These are phyloP conservation scores for Irpex lacteus DNA, from an alignment of 1,284 basidiomycete genomes.

Conservation along the genomic window DNA sequence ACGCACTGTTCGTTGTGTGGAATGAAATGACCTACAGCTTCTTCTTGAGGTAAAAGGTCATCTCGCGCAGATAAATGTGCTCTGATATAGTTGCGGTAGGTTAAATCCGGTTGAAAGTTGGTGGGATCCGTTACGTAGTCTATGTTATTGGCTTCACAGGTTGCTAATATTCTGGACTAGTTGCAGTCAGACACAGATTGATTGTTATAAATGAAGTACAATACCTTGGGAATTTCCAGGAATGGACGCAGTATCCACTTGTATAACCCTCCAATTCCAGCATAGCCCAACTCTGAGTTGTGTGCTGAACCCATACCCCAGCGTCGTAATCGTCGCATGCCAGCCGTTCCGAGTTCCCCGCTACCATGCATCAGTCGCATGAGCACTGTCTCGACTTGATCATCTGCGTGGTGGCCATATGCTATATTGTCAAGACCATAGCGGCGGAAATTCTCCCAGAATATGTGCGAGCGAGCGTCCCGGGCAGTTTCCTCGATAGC, in stretches of 20 bases:
- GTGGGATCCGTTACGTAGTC: slow-evolving; percentile 64
- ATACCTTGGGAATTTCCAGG: slow-evolving; percentile 63
- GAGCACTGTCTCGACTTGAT: slow-evolving; percentile 75
- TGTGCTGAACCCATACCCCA: slow-evolving; percentile 68
- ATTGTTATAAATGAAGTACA: neutral
- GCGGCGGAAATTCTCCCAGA: slow-evolving; percentile 49
- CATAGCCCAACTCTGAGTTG: slow-evolving; percentile 34
- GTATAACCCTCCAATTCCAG: slow-evolving; percentile 56
- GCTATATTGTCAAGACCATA: slow-evolving; percentile 44
- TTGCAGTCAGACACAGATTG: neutral
- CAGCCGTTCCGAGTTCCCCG: slow-evolving; percentile 51
- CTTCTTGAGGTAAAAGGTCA: neutral
- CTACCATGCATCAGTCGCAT: slow-evolving; percentile 63
- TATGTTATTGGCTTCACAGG: slow-evolving; percentile 59
- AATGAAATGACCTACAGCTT: neutral
- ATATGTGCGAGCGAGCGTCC: slow-evolving; percentile 49
- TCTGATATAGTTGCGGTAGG: slow-evolving; percentile 69
- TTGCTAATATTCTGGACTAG: slow-evolving; percentile 72
- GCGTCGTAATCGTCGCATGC: slow-evolving; percentile 61
- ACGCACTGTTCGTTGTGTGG: neutral
- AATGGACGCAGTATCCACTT: slow-evolving; percentile 70
- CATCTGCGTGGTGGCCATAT: slow-evolving; percentile 74
- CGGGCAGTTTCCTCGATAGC: slow-evolving; percentile 58
- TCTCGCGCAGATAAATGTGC: slow-evolving; percentile 13
- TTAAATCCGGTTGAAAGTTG: slow-evolving; percentile 69